Evolutionary conservation across 106 monocot genomes (phyloP).

Genomic region (Dendrobium catenatum): DNA sequence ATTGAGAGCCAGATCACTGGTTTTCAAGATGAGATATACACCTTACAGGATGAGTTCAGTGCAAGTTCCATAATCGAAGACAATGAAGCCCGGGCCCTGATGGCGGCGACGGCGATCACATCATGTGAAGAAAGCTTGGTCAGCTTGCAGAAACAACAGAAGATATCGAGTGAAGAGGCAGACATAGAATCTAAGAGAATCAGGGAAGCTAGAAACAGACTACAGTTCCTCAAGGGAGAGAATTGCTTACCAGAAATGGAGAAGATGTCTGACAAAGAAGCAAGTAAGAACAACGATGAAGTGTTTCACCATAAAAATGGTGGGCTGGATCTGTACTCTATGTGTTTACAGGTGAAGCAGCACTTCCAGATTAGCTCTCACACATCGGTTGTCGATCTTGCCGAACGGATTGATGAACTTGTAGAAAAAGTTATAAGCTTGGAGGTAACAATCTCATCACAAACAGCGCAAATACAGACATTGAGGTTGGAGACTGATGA

Average conservation of each 20-base stretch:
- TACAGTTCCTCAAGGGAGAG: constrained; percentile 14
- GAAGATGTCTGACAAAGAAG: neutral
- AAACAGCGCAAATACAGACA: constrained; percentile 12
- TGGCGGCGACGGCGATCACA: constrained; percentile 25
- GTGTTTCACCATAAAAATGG: neutral
- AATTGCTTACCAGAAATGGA: neutral
- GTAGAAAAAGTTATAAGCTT: constrained; percentile 25
- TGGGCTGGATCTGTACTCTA: constrained; percentile 11
- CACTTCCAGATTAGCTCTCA: constrained; percentile 18
- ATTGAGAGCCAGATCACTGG: constrained; percentile 24
- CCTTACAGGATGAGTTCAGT: constrained; percentile 16
- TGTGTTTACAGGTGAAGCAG: constrained; percentile 22
- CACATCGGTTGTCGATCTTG: constrained; percentile 15
- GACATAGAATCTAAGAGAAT: constrained; percentile 19
- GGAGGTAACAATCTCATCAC: constrained; percentile 20
- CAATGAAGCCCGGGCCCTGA: constrained; percentile 23
- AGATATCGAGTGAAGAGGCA: constrained; percentile 5
- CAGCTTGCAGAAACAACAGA: constrained; percentile 17
- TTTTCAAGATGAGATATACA: constrained; percentile 20
- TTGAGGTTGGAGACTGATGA: constrained; percentile 25
- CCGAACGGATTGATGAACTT: constrained; percentile 23
- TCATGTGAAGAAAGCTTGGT: constrained; percentile 25
- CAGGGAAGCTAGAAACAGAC: constrained; percentile 1
- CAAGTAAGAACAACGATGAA: neutral
- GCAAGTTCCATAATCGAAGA: constrained; percentile 18